Conservation (phyloP, 805 yeast species). For the Saccharomycopsis sp. region DNA sequence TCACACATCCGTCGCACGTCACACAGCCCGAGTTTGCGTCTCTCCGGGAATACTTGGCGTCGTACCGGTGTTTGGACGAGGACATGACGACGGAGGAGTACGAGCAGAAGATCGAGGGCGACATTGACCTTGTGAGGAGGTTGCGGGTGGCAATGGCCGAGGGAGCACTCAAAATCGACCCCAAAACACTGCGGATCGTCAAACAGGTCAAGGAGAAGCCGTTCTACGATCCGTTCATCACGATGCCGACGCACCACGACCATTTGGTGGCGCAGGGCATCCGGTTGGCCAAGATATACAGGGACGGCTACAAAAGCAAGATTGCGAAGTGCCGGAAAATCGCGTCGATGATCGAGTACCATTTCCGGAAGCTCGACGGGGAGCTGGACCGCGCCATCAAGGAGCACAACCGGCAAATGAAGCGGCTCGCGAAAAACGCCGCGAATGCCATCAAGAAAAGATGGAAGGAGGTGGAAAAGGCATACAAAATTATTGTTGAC, state of each 20-base stretch:
- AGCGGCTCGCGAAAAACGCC: slow-evolving; percentile 70
- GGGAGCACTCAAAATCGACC: slow-evolving; percentile 40
- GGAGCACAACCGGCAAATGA: slow-evolving; percentile 65
- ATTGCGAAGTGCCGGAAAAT: slow-evolving; percentile 63
- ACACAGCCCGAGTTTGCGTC: slow-evolving; percentile 37
- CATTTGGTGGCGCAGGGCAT: slow-evolving; percentile 72
- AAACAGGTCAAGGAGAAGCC: slow-evolving; percentile 39
- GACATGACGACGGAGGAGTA: slow-evolving; percentile 50
- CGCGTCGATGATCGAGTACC: slow-evolving; percentile 76
- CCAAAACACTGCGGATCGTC: slow-evolving; percentile 31
- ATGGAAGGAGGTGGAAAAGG: slow-evolving; percentile 87
- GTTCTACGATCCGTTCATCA: slow-evolving; percentile 41
- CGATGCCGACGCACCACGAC: slow-evolving; percentile 54
- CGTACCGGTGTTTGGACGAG: slow-evolving; percentile 55
- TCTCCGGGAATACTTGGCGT: slow-evolving; percentile 41
- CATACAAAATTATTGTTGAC: slow-evolving; percentile 35
- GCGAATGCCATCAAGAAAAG: slow-evolving; percentile 80
- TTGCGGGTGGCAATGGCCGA: slow-evolving; percentile 42
- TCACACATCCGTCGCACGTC: slow-evolving; percentile 46
- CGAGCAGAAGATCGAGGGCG: slow-evolving; percentile 47
- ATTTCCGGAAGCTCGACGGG: slow-evolving; percentile 80
- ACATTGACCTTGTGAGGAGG: slow-evolving; percentile 36
- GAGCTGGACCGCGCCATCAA: slow-evolving; percentile 77
- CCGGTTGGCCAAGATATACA: slow-evolving; percentile 60
- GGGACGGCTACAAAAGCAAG: slow-evolving; percentile 56